Evolutionary conservation across 306 rosid genomes (phyloP).

Genomic region (Macrotyloma uniflorum): DNA sequence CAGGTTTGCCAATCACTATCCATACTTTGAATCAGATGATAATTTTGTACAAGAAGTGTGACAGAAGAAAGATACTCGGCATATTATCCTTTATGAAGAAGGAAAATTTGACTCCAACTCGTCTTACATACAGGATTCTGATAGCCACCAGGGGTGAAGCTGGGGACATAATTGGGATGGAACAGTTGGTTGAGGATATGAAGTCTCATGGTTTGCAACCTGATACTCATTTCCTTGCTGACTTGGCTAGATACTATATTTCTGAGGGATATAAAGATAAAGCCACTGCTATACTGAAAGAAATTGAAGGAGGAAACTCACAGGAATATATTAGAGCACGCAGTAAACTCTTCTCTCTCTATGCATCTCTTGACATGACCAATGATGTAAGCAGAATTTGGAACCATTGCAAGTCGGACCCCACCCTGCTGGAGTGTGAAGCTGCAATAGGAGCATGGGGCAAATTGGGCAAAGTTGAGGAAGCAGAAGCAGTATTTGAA

Average conservation of each 20-base stretch:
- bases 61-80: not conserved
- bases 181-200: not conserved
- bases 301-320: too few species aligned
- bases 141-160: not conserved
- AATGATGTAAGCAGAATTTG: too few species aligned
- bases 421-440: too few species aligned
- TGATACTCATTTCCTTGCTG: not conserved
- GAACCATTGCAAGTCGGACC: too few species aligned
- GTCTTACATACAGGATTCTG: constrained; percentile 6
- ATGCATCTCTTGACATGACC: too few species aligned
- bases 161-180: not conserved
- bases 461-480: too few species aligned
- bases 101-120: too few species aligned
- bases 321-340: too few species aligned
- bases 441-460: too few species aligned
- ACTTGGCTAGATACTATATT: not conserved
- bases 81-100: not conserved
- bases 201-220: constrained; percentile 9
- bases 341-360: too few species aligned
- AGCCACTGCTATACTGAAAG: not conserved
- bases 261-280: not conserved
- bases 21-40: not conserved
- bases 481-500: too few species aligned
- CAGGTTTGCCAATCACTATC: not conserved
- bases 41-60: constrained; percentile 7